Conservation (phyloP, 1,284 basidiomycete species). For the Ganoderma lucidum region DNA sequence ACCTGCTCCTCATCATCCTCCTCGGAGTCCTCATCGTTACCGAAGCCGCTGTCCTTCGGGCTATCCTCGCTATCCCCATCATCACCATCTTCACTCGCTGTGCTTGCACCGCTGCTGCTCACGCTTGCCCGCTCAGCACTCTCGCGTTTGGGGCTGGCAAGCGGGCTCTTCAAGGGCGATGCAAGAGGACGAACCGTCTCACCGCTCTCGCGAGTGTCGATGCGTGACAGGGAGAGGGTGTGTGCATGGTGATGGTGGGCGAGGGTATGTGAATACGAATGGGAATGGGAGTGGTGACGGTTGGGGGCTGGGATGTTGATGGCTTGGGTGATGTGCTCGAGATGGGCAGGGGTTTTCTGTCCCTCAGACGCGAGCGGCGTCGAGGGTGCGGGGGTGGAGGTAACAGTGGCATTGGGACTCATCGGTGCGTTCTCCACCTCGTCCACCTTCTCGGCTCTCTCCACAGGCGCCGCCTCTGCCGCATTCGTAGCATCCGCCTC, state of each 20-base stretch:
- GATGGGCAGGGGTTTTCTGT: conserved; percentile 12
- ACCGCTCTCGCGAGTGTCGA: conserved; percentile 38
- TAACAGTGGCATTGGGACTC: conserved; percentile 15
- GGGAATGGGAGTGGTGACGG: conserved; percentile 22
- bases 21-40: conserved; percentile 23
- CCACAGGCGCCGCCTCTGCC: conserved; percentile 18
- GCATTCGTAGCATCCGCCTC: conserved; percentile 22
- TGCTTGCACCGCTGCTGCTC: conserved; percentile 23
- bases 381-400: conserved; percentile 18
- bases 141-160: conserved; percentile 16
- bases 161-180: conserved; percentile 13
- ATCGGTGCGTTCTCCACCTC: conserved; percentile 14
- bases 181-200: conserved; percentile 35
- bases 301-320: conserved; percentile 36
- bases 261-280: conserved; percentile 19
- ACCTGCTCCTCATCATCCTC: conserved; percentile 32
- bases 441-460: conserved; percentile 11
- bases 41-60: conserved; percentile 26
- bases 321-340: conserved; percentile 38
- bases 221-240: conserved; percentile 27
- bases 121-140: conserved; percentile 22
- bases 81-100: conserved; percentile 29
- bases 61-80: conserved; percentile 31
- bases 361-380: conserved; percentile 18
- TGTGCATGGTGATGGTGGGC: conserved; percentile 28